phyloP scores from a whole-genome alignment of 1,139 yeast genomes.

The Scheffersomyces illinoinensis region DNA sequence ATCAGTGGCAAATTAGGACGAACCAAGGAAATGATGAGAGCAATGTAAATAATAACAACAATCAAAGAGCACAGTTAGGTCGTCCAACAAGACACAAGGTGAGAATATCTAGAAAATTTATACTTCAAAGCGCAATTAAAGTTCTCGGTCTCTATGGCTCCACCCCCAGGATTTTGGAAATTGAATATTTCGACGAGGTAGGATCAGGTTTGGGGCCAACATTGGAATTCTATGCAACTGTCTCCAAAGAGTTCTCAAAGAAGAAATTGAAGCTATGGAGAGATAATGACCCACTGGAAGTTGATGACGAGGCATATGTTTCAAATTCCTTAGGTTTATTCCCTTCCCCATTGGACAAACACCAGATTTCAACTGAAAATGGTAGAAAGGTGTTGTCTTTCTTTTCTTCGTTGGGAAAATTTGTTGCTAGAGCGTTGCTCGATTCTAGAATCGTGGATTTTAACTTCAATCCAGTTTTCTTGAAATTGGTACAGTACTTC shows the following conservation, averaged over 20 bases:
- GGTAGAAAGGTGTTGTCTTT: slow-evolving; percentile 50
- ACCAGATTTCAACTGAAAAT: slow-evolving; percentile 28
- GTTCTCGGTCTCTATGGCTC: slow-evolving; percentile 77
- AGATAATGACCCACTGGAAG: slow-evolving; percentile 23
- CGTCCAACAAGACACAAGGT: slow-evolving; percentile 81
- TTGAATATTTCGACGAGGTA: slow-evolving; percentile 89
- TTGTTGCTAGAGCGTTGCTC: slow-evolving; percentile 81
- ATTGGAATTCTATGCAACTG: slow-evolving; percentile 82
- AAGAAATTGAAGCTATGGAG: slow-evolving; percentile 73
- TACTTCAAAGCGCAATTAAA: slow-evolving; percentile 78
- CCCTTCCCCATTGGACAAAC: slow-evolving; percentile 61
- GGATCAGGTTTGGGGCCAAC: slow-evolving; percentile 98
- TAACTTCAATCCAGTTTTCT: slow-evolving; percentile 70
- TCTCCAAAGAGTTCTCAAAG: slow-evolving; percentile 71
- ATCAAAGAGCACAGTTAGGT: slow-evolving; percentile 55
- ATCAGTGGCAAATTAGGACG: slow-evolving; percentile 68
- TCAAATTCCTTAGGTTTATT: slow-evolving; percentile 57
- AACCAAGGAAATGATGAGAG: slow-evolving; percentile 39
- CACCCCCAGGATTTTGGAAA: slow-evolving; percentile 78
- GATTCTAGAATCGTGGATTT: slow-evolving; percentile 88
- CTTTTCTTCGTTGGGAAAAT: slow-evolving; percentile 74
- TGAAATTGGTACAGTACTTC: slow-evolving; percentile 45
- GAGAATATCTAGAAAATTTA: slow-evolving; percentile 67
- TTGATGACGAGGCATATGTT: slow-evolving; percentile 41
- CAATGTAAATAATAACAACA: slow-evolving; percentile 9